Conservation (phyloP, 2,329 filamentous ascomycete genomes). For the Neonectria hederae region DNA sequence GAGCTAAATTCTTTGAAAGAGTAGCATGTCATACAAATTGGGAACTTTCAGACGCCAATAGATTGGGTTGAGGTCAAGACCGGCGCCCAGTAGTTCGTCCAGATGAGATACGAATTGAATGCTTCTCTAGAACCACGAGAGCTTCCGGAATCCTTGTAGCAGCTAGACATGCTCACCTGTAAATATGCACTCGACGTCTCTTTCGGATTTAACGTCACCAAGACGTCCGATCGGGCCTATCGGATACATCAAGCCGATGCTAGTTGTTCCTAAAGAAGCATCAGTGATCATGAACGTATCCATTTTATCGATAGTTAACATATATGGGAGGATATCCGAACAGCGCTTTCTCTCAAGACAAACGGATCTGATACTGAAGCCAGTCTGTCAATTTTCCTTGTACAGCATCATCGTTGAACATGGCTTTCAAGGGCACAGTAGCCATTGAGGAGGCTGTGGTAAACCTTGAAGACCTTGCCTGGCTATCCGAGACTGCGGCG, state of each 20-base stretch:
- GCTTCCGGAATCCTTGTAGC: too few species aligned
- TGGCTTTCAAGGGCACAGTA: slow-evolving; percentile 7
- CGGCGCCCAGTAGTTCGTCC: not conserved
- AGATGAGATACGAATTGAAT: not conserved
- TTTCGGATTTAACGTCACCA: not conserved
- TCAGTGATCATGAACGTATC: too few species aligned
- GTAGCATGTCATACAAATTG: not conserved
- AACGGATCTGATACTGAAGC: not conserved
- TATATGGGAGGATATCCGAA: not conserved
- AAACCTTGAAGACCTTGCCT: slow-evolving; percentile 9
- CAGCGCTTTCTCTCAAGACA: not conserved
- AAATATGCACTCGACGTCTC: too few species aligned
- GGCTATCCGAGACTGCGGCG: slow-evolving; percentile 1
- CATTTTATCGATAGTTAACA: not conserved
- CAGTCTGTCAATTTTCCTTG: not conserved
- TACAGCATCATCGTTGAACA: not conserved
- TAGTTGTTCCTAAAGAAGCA: not conserved
- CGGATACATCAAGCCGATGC: not conserved
- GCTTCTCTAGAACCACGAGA: not conserved
- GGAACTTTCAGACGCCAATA: not conserved
- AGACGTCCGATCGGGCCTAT: not conserved
- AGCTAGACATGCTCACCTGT: too few species aligned
- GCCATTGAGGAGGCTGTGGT: slow-evolving; percentile 14
- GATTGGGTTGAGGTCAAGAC: too few species aligned
- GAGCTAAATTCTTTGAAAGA: not conserved